Percentiles rank a stretch among this genome's conserved stretches.
Conservation (phyloP, 371 early-diverging fungal genomes). For the Mucor plumbeus region DNA sequence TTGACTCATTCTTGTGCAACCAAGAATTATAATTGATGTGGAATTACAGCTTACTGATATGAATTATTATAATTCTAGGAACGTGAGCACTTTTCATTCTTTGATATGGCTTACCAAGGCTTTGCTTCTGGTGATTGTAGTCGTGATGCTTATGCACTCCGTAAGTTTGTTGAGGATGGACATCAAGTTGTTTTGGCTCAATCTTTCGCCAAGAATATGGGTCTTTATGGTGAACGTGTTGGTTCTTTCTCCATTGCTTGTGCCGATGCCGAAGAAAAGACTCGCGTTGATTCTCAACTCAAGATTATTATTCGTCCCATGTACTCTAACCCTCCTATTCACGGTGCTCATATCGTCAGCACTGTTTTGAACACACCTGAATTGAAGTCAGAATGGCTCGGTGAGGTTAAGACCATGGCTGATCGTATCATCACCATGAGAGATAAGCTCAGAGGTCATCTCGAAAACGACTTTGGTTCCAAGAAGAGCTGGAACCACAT, state of each 20-base stretch:
- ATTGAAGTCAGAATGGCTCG: conserved; percentile 87
- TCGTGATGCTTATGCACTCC: conserved; percentile 93
- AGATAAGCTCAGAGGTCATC: conserved; percentile 73
- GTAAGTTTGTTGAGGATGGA: conserved; percentile 88
- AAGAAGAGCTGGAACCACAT: conserved; percentile 92
- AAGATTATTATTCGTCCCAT: conserved; percentile 96
- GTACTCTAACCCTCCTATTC: conserved; percentile 98
- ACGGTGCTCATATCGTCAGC: conserved; percentile 94
- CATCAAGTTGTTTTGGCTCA: conserved; percentile 89
- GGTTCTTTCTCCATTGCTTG: conserved; percentile 94
- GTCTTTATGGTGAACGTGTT: conserved; percentile 98
- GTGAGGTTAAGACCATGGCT: conserved; percentile 96
- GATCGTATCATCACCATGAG: conserved; percentile 96
- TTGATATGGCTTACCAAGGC: conserved; percentile 99
- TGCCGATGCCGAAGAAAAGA: conserved; percentile 78
- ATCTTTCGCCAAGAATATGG: conserved; percentile 99
- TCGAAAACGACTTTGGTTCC: conserved; percentile 84
- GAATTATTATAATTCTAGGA: conserved; percentile 40
- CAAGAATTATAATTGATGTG: conserved; percentile 2
- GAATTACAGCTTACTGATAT: background rate
- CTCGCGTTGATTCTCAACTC: conserved; percentile 90
- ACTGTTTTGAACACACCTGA: conserved; percentile 81
- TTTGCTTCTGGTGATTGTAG: conserved; percentile 95
- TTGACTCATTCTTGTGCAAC: conserved; percentile 18
- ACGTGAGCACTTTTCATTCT: conserved; percentile 90